A percentile compares a stretch with the other conserved stretches of the same genome.
Evolutionary conservation across 2,329 filamentous ascomycete species (phyloP).

Genomic region (Endocalyx cinctus): DNA sequence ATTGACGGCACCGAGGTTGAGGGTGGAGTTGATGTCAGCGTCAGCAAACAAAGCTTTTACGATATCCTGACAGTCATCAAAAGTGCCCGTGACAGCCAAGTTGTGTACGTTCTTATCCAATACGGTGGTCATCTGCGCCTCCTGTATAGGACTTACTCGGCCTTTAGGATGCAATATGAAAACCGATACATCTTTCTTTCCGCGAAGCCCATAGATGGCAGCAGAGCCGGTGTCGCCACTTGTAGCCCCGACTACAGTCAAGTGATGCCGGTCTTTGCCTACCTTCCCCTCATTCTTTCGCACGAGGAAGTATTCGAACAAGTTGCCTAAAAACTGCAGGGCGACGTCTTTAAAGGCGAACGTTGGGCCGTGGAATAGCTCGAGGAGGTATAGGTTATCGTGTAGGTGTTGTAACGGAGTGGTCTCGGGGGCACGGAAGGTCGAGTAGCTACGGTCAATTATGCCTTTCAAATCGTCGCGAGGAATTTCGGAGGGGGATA

Average conservation of each 20-base stretch:
- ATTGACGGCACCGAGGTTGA: constrained; percentile 90
- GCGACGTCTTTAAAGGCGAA: constrained; percentile 96
- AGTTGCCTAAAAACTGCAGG: constrained; percentile 90
- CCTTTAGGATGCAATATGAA: constrained; percentile 94
- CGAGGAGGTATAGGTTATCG: constrained; percentile 76
- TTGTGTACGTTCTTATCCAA: constrained; percentile 91
- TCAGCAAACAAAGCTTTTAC: constrained; percentile 92
- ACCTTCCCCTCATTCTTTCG: constrained; percentile 67
- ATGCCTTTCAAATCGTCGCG: constrained; percentile 74
- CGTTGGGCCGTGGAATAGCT: constrained; percentile 94
- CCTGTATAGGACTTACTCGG: constrained; percentile 85
- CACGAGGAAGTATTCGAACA: constrained; percentile 84
- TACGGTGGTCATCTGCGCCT: constrained; percentile 95
- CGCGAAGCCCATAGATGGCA: constrained; percentile 89
- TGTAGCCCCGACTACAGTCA: constrained; percentile 83
- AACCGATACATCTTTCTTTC: constrained; percentile 95
- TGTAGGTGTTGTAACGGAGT: constrained; percentile 78
- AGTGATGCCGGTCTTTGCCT: constrained; percentile 66
- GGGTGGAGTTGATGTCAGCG: constrained; percentile 71
- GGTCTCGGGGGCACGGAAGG: constrained; percentile 75
- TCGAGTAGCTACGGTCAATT: constrained; percentile 79
- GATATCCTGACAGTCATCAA: constrained; percentile 96
- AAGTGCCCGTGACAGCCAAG: constrained; percentile 81
- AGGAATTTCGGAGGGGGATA: constrained; percentile 79
- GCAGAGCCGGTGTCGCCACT: constrained; percentile 89